Base-by-base conservation (phyloP, 139 green algal genomes). In the Haematococcus sp. region DNA sequence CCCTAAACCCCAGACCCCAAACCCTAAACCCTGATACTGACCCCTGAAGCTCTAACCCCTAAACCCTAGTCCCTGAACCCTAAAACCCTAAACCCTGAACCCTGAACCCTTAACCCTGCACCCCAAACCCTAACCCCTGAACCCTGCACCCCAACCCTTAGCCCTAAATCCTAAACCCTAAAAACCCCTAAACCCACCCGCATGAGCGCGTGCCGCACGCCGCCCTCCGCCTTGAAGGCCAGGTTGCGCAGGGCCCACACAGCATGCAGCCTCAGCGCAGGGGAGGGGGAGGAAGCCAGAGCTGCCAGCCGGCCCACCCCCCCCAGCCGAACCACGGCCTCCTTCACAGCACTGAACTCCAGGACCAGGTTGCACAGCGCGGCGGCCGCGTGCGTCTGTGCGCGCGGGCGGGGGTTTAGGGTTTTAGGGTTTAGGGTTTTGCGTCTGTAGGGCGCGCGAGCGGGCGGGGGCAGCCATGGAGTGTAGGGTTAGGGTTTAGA, bases 281-380 rank as follows among this genome's bases (percentile, higher is more conserved):
- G 40, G 19, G 32, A 73, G 54, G 11, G 67, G 66, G 15, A 84
- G 65, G 71, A 81, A 1, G 30, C 3, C 44, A 75, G 44, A 19
- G 67, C 74, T 46, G 63, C 64, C 33, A 9, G 33, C 2, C n/a
- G 44, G 28, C 2, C 30, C 31, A 93, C 28, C 19, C 71, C 79
- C 11, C 82, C 86, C 13, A 72, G 70, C 11, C 71, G 30, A 35
- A 97, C 79, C 58, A 94, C 70, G 15, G 71, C 54, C 1, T 83
- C 77, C 74, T 95, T 94, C n/a, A 88, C 81, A 3, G 68, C 40
- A 13, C 70, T 86, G 70, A 94, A 93, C 28, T 95, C 90, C 11
- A 97, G 79, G 25, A 94, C 82, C 43, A 97, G 78, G 81, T 97
- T 97, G 84, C 90, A 93, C 5, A 96, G 27, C 1, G 91, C 81